Evolutionary conservation across 345 rosid genomes (phyloP).

Genomic region (Cardamine chenopodiifolia): DNA sequence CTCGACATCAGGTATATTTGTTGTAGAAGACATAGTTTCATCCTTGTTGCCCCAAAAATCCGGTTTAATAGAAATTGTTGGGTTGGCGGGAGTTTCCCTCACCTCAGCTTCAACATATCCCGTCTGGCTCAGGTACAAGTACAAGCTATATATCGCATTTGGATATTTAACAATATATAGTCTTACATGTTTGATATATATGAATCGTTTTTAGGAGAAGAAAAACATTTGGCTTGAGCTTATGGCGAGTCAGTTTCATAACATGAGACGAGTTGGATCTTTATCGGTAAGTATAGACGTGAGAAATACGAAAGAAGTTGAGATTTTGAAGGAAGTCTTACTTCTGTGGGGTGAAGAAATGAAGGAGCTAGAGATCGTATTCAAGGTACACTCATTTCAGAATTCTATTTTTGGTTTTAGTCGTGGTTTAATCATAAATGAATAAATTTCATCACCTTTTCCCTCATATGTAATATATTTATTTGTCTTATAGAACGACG

Average conservation of each 20-base stretch:
- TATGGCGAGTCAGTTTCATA: background rate
- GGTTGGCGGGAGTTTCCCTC: background rate
- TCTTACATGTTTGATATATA: conserved; percentile 10
- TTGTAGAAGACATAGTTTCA: background rate
- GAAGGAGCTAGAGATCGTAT: conserved; percentile 19
- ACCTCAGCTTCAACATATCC: conserved; percentile 10
- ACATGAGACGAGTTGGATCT: background rate
- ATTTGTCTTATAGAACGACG: conserved; percentile 1
- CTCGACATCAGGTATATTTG: background rate
- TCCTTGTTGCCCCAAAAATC: conserved; percentile 17
- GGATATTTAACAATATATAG: background rate
- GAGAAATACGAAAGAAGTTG: conserved; percentile 20
- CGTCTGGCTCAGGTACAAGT: conserved; percentile 24
- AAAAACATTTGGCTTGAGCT: conserved; percentile 20
- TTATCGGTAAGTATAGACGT: conserved; percentile 16
- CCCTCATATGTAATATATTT: background rate
- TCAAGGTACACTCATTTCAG: too few relatives aligned
- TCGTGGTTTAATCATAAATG: background rate
- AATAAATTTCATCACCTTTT: background rate
- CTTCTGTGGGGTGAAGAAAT: conserved; percentile 15
- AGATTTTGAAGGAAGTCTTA: conserved; percentile 17
- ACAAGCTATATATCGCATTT: background rate
- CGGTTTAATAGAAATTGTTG: background rate
- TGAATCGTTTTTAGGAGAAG: conserved; percentile 10
- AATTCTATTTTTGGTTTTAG: background rate